Evolutionary conservation across 2,329 filamentous ascomycete genomes (phyloP).

Genomic region (Byssoonygena ceratinophila): DNA sequence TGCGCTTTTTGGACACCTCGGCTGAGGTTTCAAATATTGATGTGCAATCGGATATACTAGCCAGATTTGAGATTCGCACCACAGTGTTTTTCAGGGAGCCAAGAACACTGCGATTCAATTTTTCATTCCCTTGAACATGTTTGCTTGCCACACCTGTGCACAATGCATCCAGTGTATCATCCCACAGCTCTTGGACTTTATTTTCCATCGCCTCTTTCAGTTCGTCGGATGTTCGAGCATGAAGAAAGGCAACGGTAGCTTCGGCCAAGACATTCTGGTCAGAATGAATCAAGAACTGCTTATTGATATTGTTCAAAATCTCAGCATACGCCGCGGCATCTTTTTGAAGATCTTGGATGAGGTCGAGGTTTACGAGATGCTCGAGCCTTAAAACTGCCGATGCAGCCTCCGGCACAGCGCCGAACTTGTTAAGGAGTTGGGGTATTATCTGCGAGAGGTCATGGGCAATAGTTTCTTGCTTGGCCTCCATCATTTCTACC

Average conservation of each 20-base stretch:
- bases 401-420: slow-evolving; percentile 75
- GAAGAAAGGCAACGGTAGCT: slow-evolving; percentile 69
- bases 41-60: slow-evolving; percentile 67
- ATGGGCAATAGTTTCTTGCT: slow-evolving; percentile 62
- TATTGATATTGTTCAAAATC: slow-evolving; percentile 80
- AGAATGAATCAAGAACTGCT: slow-evolving; percentile 87
- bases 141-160: slow-evolving; percentile 59
- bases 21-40: slow-evolving; percentile 56
- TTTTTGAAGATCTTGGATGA: slow-evolving; percentile 80
- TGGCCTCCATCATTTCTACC: slow-evolving; percentile 53
- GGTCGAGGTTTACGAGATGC: slow-evolving; percentile 72
- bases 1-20: slow-evolving; percentile 31
- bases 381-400: slow-evolving; percentile 76
- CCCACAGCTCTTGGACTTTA: slow-evolving; percentile 76
- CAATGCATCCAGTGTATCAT: slow-evolving; percentile 65
- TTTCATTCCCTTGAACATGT: slow-evolving; percentile 32
- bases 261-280: slow-evolving; percentile 76
- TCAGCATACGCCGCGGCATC: slow-evolving; percentile 70
- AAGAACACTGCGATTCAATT: slow-evolving; percentile 54
- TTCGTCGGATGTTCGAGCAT: slow-evolving; percentile 77
- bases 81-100: slow-evolving; percentile 62
- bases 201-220: slow-evolving; percentile 73
- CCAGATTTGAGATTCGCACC: slow-evolving; percentile 68
- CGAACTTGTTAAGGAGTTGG: slow-evolving; percentile 80
- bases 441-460: slow-evolving; percentile 71